phyloP scores from a whole-genome alignment of 2,329 filamentous ascomycete species.

The Salinomyces thailandicus region DNA sequence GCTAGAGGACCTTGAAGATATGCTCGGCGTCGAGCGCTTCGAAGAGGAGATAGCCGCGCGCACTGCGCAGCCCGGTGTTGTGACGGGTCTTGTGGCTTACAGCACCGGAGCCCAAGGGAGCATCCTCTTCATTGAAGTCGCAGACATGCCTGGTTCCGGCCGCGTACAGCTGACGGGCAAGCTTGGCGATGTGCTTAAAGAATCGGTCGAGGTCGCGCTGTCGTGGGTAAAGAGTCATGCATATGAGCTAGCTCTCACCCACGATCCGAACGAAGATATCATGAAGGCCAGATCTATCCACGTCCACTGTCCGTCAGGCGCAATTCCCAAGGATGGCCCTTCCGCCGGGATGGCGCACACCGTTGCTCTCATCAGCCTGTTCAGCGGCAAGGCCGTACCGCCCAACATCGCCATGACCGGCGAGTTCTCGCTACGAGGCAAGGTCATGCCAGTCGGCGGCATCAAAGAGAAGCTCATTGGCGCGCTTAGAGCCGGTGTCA shows the following conservation, averaged over 20 bases:
- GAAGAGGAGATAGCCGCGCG: conserved; percentile 93
- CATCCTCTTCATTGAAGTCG: conserved; percentile 96
- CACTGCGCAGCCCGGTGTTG: conserved; percentile 70
- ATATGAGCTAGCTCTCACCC: conserved; percentile 75
- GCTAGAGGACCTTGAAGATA: conserved; percentile 73
- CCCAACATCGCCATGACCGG: conserved; percentile 92
- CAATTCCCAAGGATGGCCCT: conserved; percentile 85
- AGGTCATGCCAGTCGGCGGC: conserved; percentile 86
- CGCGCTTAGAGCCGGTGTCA: conserved; percentile 82
- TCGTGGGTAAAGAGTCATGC: conserved; percentile 97
- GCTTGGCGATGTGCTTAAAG: conserved; percentile 91
- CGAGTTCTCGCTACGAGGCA: conserved; percentile 68
- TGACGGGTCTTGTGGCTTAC: conserved; percentile 93
- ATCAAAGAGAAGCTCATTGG: conserved; percentile 99
- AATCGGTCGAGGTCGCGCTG: conserved; percentile 89
- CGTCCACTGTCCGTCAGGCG: conserved; percentile 89
- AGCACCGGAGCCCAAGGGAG: conserved; percentile 84
- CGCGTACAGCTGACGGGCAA: conserved; percentile 92
- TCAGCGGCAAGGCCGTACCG: conserved; percentile 74
- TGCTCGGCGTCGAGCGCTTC: conserved; percentile 85
- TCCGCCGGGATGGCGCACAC: conserved; percentile 86
- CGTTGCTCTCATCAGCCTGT: conserved; percentile 82
- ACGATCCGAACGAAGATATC: conserved; percentile 74
- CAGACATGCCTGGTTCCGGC: conserved; percentile 89
- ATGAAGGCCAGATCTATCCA: conserved; percentile 93